Conservation (phyloP, 495 filamentous ascomycete genomes). For the Trichoderma asperelloides region DNA sequence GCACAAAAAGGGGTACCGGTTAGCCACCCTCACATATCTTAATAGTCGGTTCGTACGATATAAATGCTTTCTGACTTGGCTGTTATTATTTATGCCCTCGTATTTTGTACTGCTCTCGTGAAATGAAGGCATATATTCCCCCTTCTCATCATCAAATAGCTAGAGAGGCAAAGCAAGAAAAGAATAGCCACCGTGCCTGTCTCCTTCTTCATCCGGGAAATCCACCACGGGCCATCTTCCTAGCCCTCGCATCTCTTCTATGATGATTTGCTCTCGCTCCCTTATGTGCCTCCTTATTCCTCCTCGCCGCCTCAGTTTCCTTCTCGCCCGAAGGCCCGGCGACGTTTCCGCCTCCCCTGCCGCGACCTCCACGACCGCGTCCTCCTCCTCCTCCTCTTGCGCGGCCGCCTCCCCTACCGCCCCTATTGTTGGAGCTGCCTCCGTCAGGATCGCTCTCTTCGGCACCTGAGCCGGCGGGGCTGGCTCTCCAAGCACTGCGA, state of each 20-base stretch:
- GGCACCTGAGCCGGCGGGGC: slow-evolving; percentile 31
- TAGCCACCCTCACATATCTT: no score
- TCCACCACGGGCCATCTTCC: slow-evolving; percentile 64
- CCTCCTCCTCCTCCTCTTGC: slow-evolving; percentile 44
- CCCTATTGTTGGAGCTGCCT: slow-evolving; percentile 19
- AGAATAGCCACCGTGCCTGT: neutral
- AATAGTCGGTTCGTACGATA: no score
- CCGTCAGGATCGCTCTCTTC: slow-evolving; percentile 36
- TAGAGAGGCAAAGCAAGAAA: neutral
- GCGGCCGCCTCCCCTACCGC: slow-evolving; percentile 29
- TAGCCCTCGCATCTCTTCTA: slow-evolving; percentile 62
- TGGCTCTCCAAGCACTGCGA: slow-evolving; percentile 52
- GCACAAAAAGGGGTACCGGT: no score
- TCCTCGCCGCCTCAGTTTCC: slow-evolving; percentile 49
- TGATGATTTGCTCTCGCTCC: slow-evolving; percentile 54
- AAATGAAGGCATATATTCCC: no score
- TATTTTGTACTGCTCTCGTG: no score
- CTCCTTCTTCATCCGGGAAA: slow-evolving; percentile 19
- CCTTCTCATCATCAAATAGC: no score
- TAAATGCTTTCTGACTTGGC: no score
- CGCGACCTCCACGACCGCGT: slow-evolving; percentile 39
- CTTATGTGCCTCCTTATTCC: slow-evolving; percentile 58
- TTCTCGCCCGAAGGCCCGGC: slow-evolving; percentile 50
- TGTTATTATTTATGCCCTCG: no score
- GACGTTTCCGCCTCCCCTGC: slow-evolving; percentile 48